Percentiles rank a stretch among this genome's conserved stretches.
These are phyloP conservation scores for Aspergillus saccharolyticus DNA, from an alignment of 495 filamentous ascomycete genomes.

Conservation along the genomic window DNA sequence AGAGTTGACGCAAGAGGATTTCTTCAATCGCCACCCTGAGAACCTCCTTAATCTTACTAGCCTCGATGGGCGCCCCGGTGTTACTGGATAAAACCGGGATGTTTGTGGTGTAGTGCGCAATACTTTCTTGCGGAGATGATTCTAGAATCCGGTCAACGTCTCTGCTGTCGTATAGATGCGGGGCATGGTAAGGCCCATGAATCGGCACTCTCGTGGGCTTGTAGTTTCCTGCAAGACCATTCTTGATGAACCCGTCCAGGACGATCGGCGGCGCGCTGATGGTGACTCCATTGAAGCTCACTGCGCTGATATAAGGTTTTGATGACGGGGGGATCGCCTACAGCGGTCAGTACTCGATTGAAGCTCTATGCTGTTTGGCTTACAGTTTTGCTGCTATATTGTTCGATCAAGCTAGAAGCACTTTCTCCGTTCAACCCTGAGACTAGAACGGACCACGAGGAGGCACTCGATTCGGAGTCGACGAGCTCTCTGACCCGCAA, in stretches of 20 bases:
- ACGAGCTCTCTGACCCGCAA: conserved; percentile 34
- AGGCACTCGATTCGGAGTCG: conserved; percentile 21
- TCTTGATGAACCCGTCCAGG: conserved; percentile 52
- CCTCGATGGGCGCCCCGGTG: conserved; percentile 7
- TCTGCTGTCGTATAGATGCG: conserved; percentile 58
- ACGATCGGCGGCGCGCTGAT: conserved; percentile 73
- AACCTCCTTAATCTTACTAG: conserved; percentile 9
- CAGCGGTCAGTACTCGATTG: conserved; percentile 25
- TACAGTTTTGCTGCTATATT: conserved; percentile 60
- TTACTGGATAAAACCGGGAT: conserved; percentile 14
- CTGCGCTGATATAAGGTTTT: conserved; percentile 69
- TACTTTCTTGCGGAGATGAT: conserved; percentile 23
- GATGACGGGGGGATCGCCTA: conserved; percentile 56
- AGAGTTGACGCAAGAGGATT: conserved; percentile 15
- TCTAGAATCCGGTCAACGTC: conserved; percentile 60
- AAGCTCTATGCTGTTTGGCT: conserved; percentile 37
- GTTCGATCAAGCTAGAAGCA: conserved; percentile 24
- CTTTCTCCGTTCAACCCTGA: conserved; percentile 31
- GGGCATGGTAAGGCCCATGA: conserved; percentile 76
- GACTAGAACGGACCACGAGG: conserved; percentile 39
- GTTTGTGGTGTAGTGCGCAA: conserved; percentile 11
- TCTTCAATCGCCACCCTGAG: conserved; percentile 14
- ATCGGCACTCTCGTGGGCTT: conserved; percentile 64
- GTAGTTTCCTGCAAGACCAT: conserved; percentile 45
- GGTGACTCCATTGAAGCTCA: conserved; percentile 62